Base-by-base conservation (phyloP, 164 flowering plant species). In the Echeveria elegans region DNA sequence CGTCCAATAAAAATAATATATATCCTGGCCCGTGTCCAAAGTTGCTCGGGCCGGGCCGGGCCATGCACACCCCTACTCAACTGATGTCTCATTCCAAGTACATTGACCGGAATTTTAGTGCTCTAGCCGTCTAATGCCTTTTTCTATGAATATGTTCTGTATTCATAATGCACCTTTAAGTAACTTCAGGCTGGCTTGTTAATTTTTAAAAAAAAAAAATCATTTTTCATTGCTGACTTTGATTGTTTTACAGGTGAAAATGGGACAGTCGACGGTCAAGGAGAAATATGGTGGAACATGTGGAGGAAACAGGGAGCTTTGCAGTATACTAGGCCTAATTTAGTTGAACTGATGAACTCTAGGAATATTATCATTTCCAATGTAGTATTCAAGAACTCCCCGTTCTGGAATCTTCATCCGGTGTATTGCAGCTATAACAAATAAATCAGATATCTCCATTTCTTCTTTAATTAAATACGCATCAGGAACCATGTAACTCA, bases 181-280 rank as follows among this genome's bases (percentile, higher is more conserved):
- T 36, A 36, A 36, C 66, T 31, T 5, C 9, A 21, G 26, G 26
- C 21, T 0, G 4, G 15, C 18, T 31, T 19, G 30, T 66, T 31
- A 19, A 37, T 18, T 36, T 36, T n/a, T 23, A n/a, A n/a, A n/a
- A n/a, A n/a, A n/a, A n/a, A n/a, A n/a, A 8, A 8, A 29, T 43
- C 43, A 26, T 41, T 40, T 18, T 24, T 61, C 43, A 41, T 45
- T 41, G 6, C 19, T 37, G 56, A 56, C 36, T 60, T 31, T 11
- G 30, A 24, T 64, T 59, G 29, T 69, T 65, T 74, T 28, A 59
- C 65, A 94, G 99, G 97, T 72, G 97, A 92, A 74, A 95, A 95
- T 78, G 99, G 99, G 61, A 90, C 97, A 3, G 90, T 95, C 43
- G 98, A 95, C 75, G 99, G 99, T 45, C 97, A 90, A 77, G 99